These are phyloP conservation scores for Nemania sp. DNA, from an alignment of 2,329 filamentous ascomycete genomes.

Conservation along the genomic window DNA sequence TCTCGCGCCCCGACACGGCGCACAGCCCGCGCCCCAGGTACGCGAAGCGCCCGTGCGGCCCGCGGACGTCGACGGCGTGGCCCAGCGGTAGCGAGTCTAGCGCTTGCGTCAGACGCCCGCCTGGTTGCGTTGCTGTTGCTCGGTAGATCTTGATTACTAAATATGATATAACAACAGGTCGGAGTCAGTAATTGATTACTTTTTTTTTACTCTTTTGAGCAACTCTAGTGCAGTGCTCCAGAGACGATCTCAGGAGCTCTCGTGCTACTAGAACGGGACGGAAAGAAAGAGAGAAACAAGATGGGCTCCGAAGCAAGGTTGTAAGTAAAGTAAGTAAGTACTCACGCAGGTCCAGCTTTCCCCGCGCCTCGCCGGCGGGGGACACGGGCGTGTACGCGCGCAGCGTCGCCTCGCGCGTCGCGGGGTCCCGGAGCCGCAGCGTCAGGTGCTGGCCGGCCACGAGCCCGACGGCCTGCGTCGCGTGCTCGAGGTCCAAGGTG, in stretches of 20 bases:
- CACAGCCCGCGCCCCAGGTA: constrained; percentile 73
- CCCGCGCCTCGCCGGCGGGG: constrained; percentile 59
- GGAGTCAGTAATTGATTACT: too few species aligned
- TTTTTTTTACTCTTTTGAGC: too few species aligned
- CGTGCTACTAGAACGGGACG: too few species aligned
- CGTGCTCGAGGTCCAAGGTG: constrained; percentile 76
- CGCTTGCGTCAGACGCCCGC: constrained; percentile 82
- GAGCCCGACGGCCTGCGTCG: constrained; percentile 71
- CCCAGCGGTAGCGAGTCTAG: constrained; percentile 75
- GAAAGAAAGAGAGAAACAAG: too few species aligned
- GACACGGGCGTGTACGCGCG: constrained; percentile 85
- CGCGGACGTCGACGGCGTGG: constrained; percentile 81
- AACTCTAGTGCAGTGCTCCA: too few species aligned
- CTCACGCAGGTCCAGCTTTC: constrained; percentile 71
- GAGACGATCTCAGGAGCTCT: too few species aligned
- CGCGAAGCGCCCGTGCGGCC: constrained; percentile 83
- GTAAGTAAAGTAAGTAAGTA: too few species aligned
- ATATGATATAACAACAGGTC: too few species aligned
- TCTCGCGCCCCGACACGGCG: constrained; percentile 52
- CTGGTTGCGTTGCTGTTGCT: constrained; percentile 57
- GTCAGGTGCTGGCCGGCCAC: constrained; percentile 87
- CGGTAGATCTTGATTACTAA: constrained; percentile 88
- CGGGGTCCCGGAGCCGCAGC: constrained; percentile 76
- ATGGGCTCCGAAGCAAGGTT: too few species aligned
- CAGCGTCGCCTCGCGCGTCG: constrained; percentile 73